Evolutionary conservation across 805 yeast genomes (phyloP).

Genomic region (Teunomyces funiuensis): DNA sequence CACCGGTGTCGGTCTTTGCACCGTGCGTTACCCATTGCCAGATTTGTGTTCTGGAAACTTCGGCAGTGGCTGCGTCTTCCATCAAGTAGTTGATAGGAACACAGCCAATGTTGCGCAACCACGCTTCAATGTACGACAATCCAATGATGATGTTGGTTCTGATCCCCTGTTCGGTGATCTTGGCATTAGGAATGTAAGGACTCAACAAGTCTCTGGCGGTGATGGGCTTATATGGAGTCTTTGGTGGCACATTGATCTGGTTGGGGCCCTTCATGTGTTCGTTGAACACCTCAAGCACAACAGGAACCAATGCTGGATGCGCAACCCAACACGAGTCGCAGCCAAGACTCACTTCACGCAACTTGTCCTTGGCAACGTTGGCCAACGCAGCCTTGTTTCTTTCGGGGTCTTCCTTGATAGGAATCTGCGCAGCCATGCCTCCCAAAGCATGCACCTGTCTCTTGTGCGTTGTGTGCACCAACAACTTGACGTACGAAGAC

Average conservation of each 20-base stretch:
- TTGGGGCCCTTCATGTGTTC: constrained; percentile 82
- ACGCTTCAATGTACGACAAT: constrained; percentile 77
- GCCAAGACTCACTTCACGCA: constrained; percentile 74
- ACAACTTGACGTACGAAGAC: constrained; percentile 71
- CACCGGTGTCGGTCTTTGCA: constrained; percentile 58
- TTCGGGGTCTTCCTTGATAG: constrained; percentile 67
- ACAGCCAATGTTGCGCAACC: constrained; percentile 83
- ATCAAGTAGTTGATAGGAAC: constrained; percentile 81
- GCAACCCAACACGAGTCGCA: constrained; percentile 92
- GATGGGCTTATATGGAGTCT: constrained; percentile 50
- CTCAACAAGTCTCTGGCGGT: constrained; percentile 60
- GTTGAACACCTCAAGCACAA: constrained; percentile 70
- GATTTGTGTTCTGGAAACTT: constrained; percentile 78
- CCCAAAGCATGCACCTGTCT: constrained; percentile 87
- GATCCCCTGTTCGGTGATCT: constrained; percentile 70
- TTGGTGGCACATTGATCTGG: constrained; percentile 60
- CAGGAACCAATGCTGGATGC: constrained; percentile 76
- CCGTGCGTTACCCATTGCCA: constrained; percentile 83
- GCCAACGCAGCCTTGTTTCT: constrained; percentile 67
- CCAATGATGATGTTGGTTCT: constrained; percentile 74
- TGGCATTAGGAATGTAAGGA: constrained; percentile 61
- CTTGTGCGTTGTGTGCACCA: constrained; percentile 72
- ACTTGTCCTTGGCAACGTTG: constrained; percentile 71
- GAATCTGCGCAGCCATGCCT: constrained; percentile 88
- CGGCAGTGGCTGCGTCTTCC: constrained; percentile 93